phyloP scores from a whole-genome alignment of 371 early-diverging fungal species.

The Mucor sp. region DNA sequence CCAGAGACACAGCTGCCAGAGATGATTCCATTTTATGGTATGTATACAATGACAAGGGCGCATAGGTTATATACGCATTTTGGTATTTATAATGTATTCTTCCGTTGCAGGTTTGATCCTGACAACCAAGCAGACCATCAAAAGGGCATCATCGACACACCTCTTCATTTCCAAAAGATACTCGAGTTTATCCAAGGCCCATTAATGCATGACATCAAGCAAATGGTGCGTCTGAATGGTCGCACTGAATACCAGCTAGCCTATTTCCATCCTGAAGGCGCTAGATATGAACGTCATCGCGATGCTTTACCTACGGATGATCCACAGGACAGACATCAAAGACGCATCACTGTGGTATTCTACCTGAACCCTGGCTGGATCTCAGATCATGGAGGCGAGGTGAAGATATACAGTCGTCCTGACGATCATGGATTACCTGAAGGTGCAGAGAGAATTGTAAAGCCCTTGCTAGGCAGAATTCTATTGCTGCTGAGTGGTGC shows the following conservation, averaged over 20 bases:
- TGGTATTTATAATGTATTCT: not conserved
- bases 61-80: not conserved
- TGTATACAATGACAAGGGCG: not conserved
- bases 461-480: conserved; percentile 54
- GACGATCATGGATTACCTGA: conserved; percentile 39
- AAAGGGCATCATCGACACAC: not conserved
- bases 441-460: conserved; percentile 47
- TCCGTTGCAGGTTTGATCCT: conserved; percentile 27
- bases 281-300: conserved; percentile 63
- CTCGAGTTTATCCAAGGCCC: conserved; percentile 36
- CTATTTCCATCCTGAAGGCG: conserved; percentile 61
- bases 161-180: conserved; percentile 35
- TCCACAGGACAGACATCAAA: conserved; percentile 53
- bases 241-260: conserved; percentile 63
- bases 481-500: conserved; percentile 68
- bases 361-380: conserved; percentile 60
- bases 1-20: conserved; percentile 59
- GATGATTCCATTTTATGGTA: conserved; percentile 65
- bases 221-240: conserved; percentile 53
- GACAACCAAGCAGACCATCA: not conserved
- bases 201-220: conserved; percentile 52
- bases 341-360: conserved; percentile 64
- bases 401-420: conserved; percentile 51
- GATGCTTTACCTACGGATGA: conserved; percentile 68
- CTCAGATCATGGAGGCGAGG: conserved; percentile 58